phyloP scores from a whole-genome alignment of 2,329 filamentous ascomycete genomes.

The Bertia moriformis region DNA sequence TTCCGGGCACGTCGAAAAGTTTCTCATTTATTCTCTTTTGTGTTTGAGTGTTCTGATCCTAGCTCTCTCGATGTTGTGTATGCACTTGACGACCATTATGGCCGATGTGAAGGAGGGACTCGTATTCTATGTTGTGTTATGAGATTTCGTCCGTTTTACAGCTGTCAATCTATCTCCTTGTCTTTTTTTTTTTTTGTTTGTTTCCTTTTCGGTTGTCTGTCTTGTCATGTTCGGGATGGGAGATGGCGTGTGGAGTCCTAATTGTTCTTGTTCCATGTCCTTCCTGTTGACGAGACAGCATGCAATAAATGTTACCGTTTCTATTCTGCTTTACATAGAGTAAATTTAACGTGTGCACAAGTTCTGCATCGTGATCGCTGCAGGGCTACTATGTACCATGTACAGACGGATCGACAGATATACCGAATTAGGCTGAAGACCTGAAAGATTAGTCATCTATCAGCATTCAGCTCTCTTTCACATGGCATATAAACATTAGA shows the following conservation, averaged over 20 bases:
- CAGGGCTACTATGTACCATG: too few relatives aligned
- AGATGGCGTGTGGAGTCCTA: constrained; percentile 12
- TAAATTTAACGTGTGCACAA: too few relatives aligned
- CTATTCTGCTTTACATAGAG: too few relatives aligned
- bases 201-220: constrained; percentile 8
- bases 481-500: too few relatives aligned
- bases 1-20: constrained; percentile 20
- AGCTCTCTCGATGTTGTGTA: constrained; percentile 15
- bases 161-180: constrained; percentile 5
- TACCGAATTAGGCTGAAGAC: too few relatives aligned
- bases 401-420: too few relatives aligned
- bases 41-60: constrained; percentile 6
- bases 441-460: too few relatives aligned
- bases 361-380: too few relatives aligned
- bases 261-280: constrained; percentile 10
- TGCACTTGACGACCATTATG: constrained; percentile 16
- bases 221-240: constrained; percentile 8
- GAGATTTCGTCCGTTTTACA: constrained; percentile 3
- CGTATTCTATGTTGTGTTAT: constrained; percentile 5
- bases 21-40: constrained; percentile 7
- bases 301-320: constrained; percentile 5
- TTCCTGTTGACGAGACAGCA: constrained; percentile 11
- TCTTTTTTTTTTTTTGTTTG: too few relatives aligned
- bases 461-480: too few relatives aligned
- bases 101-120: constrained; percentile 15